Conservation (phyloP, 768 basidiomycete genomes). For the Podaxis pistillaris region DNA sequence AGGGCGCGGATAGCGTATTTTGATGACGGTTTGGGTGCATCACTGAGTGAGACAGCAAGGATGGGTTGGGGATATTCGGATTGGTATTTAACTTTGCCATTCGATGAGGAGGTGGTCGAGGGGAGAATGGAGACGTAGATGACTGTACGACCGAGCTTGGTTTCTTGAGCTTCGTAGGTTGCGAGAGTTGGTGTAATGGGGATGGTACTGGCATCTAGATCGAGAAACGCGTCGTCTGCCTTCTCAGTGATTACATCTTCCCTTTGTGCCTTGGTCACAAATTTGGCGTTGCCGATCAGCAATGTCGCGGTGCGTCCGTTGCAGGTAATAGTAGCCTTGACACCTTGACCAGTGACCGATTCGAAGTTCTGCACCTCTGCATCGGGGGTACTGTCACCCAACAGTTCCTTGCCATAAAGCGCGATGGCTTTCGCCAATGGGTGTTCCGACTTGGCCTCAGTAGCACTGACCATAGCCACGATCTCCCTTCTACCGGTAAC, state of each 20-base stretch:
- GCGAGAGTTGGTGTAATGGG: constrained; percentile 57
- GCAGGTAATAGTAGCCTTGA: constrained; percentile 65
- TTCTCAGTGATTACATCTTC: constrained; percentile 62
- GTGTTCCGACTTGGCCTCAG: constrained; percentile 93
- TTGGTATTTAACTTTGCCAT: constrained; percentile 20
- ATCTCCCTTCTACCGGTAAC: constrained; percentile 56
- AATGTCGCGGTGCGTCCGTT: constrained; percentile 54
- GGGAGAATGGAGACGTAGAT: constrained; percentile 76
- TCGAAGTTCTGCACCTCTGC: constrained; percentile 74
- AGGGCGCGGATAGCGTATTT: constrained; percentile 78
- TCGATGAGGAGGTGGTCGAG: constrained; percentile 3
- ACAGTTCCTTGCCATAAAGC: constrained; percentile 66
- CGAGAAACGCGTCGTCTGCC: constrained; percentile 26
- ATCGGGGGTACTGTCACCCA: constrained; percentile 44
- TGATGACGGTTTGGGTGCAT: constrained; percentile 85
- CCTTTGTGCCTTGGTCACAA: constrained; percentile 40
- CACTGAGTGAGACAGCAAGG: constrained; percentile 82
- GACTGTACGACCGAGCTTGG: constrained; percentile 73
- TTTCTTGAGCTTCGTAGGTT: constrained; percentile 70
- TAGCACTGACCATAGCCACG: constrained; percentile 79
- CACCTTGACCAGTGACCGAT: constrained; percentile 86
- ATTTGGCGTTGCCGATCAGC: constrained; percentile 75
- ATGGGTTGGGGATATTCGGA: constrained; percentile 50
- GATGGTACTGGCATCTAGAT: constrained; percentile 3
- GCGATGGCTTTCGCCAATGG: constrained; percentile 95